phyloP scores from a whole-genome alignment of 2,329 filamentous ascomycete species.

The Talaromyces amestolkiae region DNA sequence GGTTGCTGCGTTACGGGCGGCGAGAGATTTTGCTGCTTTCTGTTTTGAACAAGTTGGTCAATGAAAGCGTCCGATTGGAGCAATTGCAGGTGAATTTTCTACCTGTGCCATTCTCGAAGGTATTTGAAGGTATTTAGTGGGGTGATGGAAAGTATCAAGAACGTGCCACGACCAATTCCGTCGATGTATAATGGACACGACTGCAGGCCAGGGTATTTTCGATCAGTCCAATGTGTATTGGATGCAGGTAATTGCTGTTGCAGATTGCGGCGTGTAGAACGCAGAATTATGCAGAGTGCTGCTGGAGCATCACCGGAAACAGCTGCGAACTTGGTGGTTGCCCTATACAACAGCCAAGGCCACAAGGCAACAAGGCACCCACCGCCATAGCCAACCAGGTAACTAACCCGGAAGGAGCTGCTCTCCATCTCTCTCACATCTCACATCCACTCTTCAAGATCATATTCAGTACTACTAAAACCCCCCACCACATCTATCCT shows the following conservation, averaged over 20 bases:
- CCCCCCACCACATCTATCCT: not conserved
- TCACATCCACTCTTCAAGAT: not conserved
- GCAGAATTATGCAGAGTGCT: not conserved
- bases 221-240: not conserved
- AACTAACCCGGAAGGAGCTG: constrained; percentile 8
- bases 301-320: not conserved
- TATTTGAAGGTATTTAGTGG: not conserved
- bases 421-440: not conserved
- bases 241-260: not conserved
- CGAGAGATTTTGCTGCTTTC: constrained; percentile 59
- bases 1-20: constrained; percentile 72
- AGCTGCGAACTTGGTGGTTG: constrained; percentile 27
- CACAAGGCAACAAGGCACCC: constrained; percentile 7
- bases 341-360: constrained; percentile 32
- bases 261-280: not conserved
- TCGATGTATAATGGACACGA: not conserved
- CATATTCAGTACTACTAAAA: not conserved
- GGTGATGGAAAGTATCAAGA: not conserved
- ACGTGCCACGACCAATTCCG: not conserved
- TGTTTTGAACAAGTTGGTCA: not conserved
- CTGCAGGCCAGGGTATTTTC: not conserved
- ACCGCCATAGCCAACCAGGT: constrained; percentile 23
- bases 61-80: too few species aligned
- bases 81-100: not conserved
- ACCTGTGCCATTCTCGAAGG: constrained; percentile 24